Percentiles rank a stretch among this genome's conserved stretches.
phyloP scores from a whole-genome alignment of 2,329 filamentous ascomycete species.

The Ophiostoma pallidulum region DNA sequence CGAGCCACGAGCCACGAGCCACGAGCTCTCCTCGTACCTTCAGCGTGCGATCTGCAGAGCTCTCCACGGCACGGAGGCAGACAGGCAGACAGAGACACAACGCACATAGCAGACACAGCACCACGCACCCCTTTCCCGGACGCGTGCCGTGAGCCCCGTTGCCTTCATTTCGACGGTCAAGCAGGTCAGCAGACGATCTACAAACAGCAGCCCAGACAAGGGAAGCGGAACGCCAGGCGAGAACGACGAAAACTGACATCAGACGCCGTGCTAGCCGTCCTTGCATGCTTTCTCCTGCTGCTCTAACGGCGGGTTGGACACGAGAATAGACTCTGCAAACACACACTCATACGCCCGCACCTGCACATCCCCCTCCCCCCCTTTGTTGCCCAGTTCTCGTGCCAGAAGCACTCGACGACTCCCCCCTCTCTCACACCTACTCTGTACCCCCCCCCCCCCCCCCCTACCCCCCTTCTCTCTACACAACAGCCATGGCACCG shows the following conservation, averaged over 20 bases:
- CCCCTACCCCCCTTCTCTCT: neutral
- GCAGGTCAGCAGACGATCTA: neutral
- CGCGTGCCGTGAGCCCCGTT: neutral
- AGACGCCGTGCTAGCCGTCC: slow-evolving; percentile 4
- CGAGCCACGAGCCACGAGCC: neutral
- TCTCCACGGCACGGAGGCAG: neutral
- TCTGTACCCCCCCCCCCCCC: neutral
- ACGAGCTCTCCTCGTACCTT: neutral
- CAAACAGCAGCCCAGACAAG: neutral
- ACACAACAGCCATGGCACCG: slow-evolving; percentile 16
- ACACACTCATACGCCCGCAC: no score
- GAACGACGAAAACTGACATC: slow-evolving; percentile 1
- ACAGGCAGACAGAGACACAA: neutral
- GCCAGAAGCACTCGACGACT: neutral
- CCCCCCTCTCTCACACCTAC: slow-evolving; percentile 3
- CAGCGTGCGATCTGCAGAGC: neutral
- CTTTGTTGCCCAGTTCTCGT: slow-evolving; percentile 1
- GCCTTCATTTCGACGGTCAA: slow-evolving; percentile 6
- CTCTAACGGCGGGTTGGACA: neutral
- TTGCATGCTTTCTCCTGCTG: slow-evolving; percentile 1
- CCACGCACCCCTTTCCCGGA: slow-evolving; percentile 6
- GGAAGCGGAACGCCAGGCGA: neutral
- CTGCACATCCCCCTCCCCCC: neutral
- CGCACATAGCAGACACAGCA: neutral
- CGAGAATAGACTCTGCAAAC: no score